These are phyloP conservation scores for Amphicarpaea edgeworthii DNA, from an alignment of 306 rosid genomes.

Conservation along the genomic window DNA sequence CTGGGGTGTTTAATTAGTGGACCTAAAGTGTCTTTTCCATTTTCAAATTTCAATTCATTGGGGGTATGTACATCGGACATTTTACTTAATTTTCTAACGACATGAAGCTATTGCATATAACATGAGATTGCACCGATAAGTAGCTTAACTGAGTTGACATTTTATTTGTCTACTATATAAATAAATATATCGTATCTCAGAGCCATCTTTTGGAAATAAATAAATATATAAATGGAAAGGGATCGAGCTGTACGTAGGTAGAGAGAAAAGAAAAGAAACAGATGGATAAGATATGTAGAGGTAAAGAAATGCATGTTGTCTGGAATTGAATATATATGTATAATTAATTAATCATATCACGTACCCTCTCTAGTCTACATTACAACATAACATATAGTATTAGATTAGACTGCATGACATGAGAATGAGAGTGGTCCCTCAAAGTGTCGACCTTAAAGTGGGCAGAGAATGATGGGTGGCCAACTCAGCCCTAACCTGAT, in stretches of 20 bases:
- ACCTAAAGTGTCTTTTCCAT: conserved; percentile 3
- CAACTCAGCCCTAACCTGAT: conserved; percentile 49
- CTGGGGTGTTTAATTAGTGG: background rate
- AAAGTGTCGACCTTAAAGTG: conserved; percentile 21
- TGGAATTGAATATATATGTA: background rate
- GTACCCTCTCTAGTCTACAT: conserved; percentile 11
- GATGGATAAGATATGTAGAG: background rate
- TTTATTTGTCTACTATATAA: too few relatives aligned
- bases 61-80: background rate
- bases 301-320: conserved; percentile 28
- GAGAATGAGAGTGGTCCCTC: background rate
- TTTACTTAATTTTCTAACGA: background rate
- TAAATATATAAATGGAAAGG: too few relatives aligned
- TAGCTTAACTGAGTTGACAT: too few relatives aligned
- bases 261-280: background rate
- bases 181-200: too few relatives aligned
- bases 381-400: background rate
- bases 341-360: too few relatives aligned
- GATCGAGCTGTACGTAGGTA: too few relatives aligned
- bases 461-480: conserved; percentile 58
- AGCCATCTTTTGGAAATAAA: too few relatives aligned
- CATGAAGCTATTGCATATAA: background rate
- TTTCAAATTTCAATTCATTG: conserved; percentile 16
- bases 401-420: background rate
- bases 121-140: background rate